Conservation (phyloP, 352 stramenopile species). For the Halophytophthora batemanensis region DNA sequence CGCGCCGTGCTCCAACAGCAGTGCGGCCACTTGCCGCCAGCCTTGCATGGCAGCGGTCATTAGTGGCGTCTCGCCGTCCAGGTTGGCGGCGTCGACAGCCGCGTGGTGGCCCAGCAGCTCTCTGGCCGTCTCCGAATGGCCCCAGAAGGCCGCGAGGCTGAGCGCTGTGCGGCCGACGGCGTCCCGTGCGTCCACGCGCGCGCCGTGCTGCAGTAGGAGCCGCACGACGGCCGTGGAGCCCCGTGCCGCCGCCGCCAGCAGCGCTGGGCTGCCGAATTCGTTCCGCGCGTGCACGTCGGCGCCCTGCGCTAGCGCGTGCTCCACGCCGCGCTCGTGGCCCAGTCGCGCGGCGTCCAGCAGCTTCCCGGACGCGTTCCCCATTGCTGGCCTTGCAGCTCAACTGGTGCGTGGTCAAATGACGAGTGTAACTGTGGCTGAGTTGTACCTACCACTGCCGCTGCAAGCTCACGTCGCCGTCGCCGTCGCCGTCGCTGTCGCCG, state of each 20-base stretch:
- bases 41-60: not conserved
- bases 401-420: too few relatives aligned
- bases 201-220: not conserved
- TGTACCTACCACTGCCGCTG: too few relatives aligned
- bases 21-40: not conserved
- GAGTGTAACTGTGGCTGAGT: too few relatives aligned
- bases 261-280: not conserved
- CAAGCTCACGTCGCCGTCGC: too few relatives aligned
- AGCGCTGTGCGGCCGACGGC: slow-evolving; percentile 11
- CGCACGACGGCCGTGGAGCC: slow-evolving; percentile 1
- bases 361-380: not conserved
- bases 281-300: not conserved
- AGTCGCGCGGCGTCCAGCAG: not conserved
- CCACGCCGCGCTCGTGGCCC: slow-evolving; percentile 1
- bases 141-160: slow-evolving; percentile 16
- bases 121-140: slow-evolving; percentile 7
- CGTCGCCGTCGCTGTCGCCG: too few relatives aligned
- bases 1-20: slow-evolving; percentile 10
- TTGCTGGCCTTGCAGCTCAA: too few relatives aligned
- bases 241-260: not conserved
- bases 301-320: not conserved
- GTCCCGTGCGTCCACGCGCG: not conserved
- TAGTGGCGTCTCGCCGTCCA: slow-evolving; percentile 5
- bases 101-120: slow-evolving; percentile 10
- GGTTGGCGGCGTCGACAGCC: slow-evolving; percentile 9